Evolutionary conservation across 345 rosid genomes (phyloP).

Genomic region (Schrenkiella parvula): DNA sequence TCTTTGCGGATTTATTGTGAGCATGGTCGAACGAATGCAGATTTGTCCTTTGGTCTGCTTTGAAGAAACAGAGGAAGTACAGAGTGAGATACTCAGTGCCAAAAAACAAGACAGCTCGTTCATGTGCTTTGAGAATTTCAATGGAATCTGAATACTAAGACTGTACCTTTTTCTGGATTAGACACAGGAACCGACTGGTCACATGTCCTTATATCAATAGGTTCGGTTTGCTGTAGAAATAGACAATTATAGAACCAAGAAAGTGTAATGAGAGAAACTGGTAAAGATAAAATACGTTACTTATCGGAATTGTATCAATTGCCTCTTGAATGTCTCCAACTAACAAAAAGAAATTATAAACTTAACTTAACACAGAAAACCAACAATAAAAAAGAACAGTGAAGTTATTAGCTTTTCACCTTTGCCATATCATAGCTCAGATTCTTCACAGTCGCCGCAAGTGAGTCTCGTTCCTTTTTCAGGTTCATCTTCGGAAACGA

Average conservation of each 20-base stretch:
- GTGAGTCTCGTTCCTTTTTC: slow-evolving; percentile 56
- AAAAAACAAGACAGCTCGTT: not conserved
- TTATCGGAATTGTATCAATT: slow-evolving; percentile 57
- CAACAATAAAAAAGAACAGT: not conserved
- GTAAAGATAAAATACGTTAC: slow-evolving; percentile 38
- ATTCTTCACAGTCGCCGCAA: slow-evolving; percentile 52
- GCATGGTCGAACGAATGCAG: slow-evolving; percentile 35
- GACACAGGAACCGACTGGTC: slow-evolving; percentile 54
- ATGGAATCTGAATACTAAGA: not conserved
- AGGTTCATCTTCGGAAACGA: slow-evolving; percentile 45
- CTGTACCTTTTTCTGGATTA: slow-evolving; percentile 49
- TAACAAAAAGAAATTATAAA: slow-evolving; percentile 23
- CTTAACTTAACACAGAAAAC: not conserved
- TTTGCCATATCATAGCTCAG: slow-evolving; percentile 65
- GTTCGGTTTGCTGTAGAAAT: slow-evolving; percentile 43
- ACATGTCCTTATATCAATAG: slow-evolving; percentile 54
- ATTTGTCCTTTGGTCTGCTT: slow-evolving; percentile 42
- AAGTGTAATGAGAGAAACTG: not conserved
- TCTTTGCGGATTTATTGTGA: slow-evolving; percentile 32
- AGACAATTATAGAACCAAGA: not conserved
- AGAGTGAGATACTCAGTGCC: not conserved
- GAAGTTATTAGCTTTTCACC: slow-evolving; percentile 38
- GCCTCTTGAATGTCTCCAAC: slow-evolving; percentile 81
- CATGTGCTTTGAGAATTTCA: not conserved
- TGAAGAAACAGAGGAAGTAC: not conserved